phyloP scores from a whole-genome alignment of 2,329 filamentous ascomycete genomes.

The Alternaria conjuncta region DNA sequence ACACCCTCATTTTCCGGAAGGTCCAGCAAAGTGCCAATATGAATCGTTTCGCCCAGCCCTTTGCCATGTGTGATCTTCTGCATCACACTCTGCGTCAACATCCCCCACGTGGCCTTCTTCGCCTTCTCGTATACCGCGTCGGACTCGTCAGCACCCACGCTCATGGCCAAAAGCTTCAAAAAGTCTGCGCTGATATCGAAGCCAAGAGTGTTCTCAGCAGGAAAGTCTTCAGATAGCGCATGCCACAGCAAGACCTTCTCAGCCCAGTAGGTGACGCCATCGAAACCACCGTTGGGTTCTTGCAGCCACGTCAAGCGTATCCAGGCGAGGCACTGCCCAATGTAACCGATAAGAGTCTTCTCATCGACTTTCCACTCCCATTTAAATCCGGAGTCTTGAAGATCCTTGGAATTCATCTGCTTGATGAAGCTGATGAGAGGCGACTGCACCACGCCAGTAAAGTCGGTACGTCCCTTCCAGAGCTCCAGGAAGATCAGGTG shows the following conservation, averaged over 20 bases:
- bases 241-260: slow-evolving; percentile 38
- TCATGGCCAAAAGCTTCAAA: slow-evolving; percentile 33
- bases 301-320: slow-evolving; percentile 38
- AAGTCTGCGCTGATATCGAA: slow-evolving; percentile 32
- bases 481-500: slow-evolving; percentile 36
- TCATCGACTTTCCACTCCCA: slow-evolving; percentile 46
- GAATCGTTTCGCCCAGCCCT: slow-evolving; percentile 27
- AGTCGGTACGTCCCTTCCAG: slow-evolving; percentile 28
- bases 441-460: slow-evolving; percentile 22
- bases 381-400: slow-evolving; percentile 27
- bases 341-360: slow-evolving; percentile 47
- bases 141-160: slow-evolving; percentile 28
- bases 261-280: slow-evolving; percentile 38
- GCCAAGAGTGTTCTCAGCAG: slow-evolving; percentile 33
- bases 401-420: slow-evolving; percentile 29
- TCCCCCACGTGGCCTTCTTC: slow-evolving; percentile 33
- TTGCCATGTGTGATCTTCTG: slow-evolving; percentile 50
- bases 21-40: slow-evolving; percentile 41
- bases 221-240: slow-evolving; percentile 29
- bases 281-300: slow-evolving; percentile 40
- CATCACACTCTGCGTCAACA: slow-evolving; percentile 42
- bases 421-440: slow-evolving; percentile 35
- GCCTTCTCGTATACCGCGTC: slow-evolving; percentile 37
- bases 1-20: slow-evolving; percentile 40
- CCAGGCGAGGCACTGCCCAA: slow-evolving; percentile 51